Evolutionary conservation across 805 yeast species (phyloP).

Genomic region (Lachancea fermentati): DNA sequence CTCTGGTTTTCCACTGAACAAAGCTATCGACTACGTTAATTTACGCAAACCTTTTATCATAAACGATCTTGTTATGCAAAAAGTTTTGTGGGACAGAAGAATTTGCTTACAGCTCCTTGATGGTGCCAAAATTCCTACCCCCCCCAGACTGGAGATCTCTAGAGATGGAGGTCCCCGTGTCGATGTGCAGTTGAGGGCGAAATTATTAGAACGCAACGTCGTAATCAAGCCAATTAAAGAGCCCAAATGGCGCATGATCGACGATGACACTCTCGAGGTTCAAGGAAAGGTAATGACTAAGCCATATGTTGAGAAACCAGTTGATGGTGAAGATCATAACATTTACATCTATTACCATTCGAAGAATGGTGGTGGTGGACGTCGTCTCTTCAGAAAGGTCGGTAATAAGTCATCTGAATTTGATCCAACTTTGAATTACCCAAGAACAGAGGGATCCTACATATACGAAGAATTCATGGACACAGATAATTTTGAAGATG

Average conservation of each 20-base stretch:
- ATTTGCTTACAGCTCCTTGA: conserved; percentile 74
- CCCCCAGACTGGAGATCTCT: conserved; percentile 78
- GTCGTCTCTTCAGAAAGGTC: conserved; percentile 87
- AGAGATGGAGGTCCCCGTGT: conserved; percentile 96
- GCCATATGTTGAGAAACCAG: conserved; percentile 98
- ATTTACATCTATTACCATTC: conserved; percentile 86
- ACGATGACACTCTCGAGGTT: conserved; percentile 75
- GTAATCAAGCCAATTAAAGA: conserved; percentile 42
- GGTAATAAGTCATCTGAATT: conserved; percentile 96
- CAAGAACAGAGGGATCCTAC: conserved; percentile 86
- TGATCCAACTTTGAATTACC: conserved; percentile 68
- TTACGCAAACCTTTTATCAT: conserved; percentile 84
- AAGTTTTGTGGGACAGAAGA: conserved; percentile 95
- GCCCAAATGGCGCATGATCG: conserved; percentile 81
- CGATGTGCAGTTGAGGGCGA: conserved; percentile 57
- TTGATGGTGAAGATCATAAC: conserved; percentile 98
- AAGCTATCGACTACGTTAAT: conserved; percentile 86
- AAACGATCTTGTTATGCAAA: conserved; percentile 87
- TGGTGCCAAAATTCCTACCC: conserved; percentile 83
- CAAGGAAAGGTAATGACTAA: conserved; percentile 68
- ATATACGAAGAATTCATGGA: conserved; percentile 95
- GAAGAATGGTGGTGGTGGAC: conserved; percentile 95
- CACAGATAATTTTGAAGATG: conserved; percentile 97
- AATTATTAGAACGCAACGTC: conserved; percentile 59
- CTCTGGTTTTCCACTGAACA: conserved; percentile 93